Percentiles rank a stretch among this genome's conserved stretches.
phyloP scores from a whole-genome alignment of 2,329 filamentous ascomycete species.

The Fusarium xylarioides region DNA sequence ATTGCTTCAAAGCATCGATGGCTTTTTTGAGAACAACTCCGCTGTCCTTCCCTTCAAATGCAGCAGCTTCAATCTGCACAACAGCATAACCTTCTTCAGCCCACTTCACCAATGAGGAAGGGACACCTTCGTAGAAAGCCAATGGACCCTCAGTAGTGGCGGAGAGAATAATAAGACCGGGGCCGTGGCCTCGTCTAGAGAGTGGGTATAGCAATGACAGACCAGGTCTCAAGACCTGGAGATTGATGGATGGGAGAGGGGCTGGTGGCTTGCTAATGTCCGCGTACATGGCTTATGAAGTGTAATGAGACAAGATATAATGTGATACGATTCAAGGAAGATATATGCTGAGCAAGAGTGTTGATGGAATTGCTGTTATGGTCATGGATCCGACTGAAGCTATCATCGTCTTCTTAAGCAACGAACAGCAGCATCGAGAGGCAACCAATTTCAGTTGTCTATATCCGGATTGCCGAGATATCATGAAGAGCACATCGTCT shows the following conservation, averaged over 20 bases:
- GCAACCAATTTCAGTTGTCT: neutral
- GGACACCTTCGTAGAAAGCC: slow-evolving; percentile 49
- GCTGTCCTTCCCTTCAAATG: slow-evolving; percentile 4
- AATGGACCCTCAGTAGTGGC: slow-evolving; percentile 30
- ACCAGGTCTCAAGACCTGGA: slow-evolving; percentile 22
- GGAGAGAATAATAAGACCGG: slow-evolving; percentile 48
- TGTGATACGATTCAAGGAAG: no score
- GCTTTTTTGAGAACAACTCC: slow-evolving; percentile 30
- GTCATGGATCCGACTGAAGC: neutral
- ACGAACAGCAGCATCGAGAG: neutral
- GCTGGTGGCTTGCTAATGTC: slow-evolving; percentile 39
- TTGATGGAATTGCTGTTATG: neutral
- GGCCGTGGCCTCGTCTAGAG: slow-evolving; percentile 50
- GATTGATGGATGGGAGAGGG: slow-evolving; percentile 32
- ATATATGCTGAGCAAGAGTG: accelerated
- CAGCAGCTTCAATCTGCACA: slow-evolving; percentile 41
- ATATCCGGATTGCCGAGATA: neutral
- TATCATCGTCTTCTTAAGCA: neutral
- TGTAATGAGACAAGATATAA: neutral
- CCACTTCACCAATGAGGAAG: slow-evolving; percentile 71
- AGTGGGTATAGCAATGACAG: slow-evolving; percentile 46
- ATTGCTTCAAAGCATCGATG: slow-evolving; percentile 31
- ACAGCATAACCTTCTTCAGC: slow-evolving; percentile 76
- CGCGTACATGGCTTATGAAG: slow-evolving; percentile 25
- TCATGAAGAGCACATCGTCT: neutral